phyloP scores from a whole-genome alignment of 805 yeast species.

The Kuraishia hungarica region DNA sequence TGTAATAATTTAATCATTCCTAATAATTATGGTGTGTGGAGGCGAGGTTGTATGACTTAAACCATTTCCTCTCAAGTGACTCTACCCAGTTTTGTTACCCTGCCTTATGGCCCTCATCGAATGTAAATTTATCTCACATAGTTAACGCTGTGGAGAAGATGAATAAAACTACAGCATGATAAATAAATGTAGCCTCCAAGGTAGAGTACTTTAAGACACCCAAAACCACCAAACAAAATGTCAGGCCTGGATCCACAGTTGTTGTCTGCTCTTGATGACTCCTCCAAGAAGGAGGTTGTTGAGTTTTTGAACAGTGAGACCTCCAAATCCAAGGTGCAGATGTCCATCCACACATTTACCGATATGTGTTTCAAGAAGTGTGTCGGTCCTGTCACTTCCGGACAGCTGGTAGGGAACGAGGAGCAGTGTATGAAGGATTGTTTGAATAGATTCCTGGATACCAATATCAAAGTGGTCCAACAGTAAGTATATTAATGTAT shows the following conservation, averaged over 20 bases:
- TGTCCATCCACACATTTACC: constrained; percentile 81
- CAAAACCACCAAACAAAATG: background rate
- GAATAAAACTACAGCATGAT: background rate
- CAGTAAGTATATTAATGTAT: constrained; percentile 16
- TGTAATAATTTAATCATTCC: too few species aligned
- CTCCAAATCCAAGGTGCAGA: constrained; percentile 80
- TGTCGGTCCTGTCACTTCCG: constrained; percentile 37
- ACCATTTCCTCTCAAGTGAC: background rate
- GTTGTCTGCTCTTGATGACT: constrained; percentile 42
- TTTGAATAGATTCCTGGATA: constrained; percentile 78
- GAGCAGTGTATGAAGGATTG: constrained; percentile 73
- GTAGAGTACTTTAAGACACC: background rate
- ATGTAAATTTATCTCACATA: background rate
- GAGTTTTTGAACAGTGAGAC: constrained; percentile 76
- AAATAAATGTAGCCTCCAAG: too few species aligned
- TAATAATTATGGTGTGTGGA: too few species aligned
- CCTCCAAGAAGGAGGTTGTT: constrained; percentile 64
- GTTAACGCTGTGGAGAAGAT: background rate
- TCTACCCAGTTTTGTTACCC: background rate
- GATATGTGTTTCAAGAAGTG: constrained; percentile 89
- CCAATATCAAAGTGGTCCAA: constrained; percentile 77
- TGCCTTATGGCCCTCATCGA: background rate
- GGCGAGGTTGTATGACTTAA: too few species aligned
- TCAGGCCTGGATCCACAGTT: background rate
- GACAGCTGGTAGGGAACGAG: constrained; percentile 48